A percentile compares a stretch with the other conserved stretches of the same genome.
Conservation (phyloP, 1,284 basidiomycete species). For the Trametes versicolor region DNA sequence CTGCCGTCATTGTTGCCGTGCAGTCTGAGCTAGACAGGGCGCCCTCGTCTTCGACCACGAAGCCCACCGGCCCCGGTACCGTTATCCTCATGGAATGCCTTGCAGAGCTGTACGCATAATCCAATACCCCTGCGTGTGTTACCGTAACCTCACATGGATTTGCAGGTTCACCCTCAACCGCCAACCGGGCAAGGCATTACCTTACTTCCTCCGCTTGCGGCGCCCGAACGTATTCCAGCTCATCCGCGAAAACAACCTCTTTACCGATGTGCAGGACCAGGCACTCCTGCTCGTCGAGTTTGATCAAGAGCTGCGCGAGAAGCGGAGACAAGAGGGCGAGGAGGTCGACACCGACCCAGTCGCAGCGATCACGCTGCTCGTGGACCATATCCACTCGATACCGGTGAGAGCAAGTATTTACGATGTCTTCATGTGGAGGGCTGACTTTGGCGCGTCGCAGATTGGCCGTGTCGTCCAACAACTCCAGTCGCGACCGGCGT, state of each 20-base stretch:
- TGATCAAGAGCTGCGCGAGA: constrained; percentile 86
- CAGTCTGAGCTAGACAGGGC: constrained; percentile 82
- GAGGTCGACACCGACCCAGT: constrained; percentile 55
- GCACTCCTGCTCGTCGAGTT: constrained; percentile 93
- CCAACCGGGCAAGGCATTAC: constrained; percentile 94
- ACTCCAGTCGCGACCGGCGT: constrained; percentile 79
- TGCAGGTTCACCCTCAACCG: constrained; percentile 83
- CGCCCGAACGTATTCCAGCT: constrained; percentile 94
- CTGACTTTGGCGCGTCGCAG: constrained; percentile 51
- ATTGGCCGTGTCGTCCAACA: constrained; percentile 91
- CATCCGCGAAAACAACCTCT: constrained; percentile 94
- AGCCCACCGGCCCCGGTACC: constrained; percentile 50
- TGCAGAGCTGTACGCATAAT: constrained; percentile 79
- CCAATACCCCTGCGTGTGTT: constrained; percentile 1
- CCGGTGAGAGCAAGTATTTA: constrained; percentile 60
- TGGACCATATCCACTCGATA: constrained; percentile 96
- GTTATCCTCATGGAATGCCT: constrained; percentile 89
- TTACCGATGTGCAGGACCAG: constrained; percentile 95
- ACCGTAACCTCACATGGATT: background rate
- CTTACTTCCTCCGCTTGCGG: constrained; percentile 88
- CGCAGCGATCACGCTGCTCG: constrained; percentile 87
- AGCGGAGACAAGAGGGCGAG: constrained; percentile 55
- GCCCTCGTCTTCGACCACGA: constrained; percentile 58
- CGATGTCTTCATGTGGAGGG: constrained; percentile 8
- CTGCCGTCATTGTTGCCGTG: constrained; percentile 88